Base-by-base conservation (phyloP, 2,329 filamentous ascomycete genomes). In the Sporothrix dimorphospora region DNA sequence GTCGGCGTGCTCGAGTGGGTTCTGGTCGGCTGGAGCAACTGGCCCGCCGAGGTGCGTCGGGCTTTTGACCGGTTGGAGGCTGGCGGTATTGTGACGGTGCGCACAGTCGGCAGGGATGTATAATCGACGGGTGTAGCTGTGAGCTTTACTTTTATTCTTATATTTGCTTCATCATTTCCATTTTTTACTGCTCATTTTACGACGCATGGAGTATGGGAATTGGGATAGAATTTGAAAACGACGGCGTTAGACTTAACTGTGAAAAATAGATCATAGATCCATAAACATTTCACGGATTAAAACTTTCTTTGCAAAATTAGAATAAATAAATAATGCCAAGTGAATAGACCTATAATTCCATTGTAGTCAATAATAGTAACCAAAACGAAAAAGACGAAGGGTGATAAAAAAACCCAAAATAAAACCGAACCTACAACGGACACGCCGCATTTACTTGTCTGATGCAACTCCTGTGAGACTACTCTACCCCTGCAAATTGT, bases 1-100 rank as follows among this genome's bases (percentile, higher is more conserved):
- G 94, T 97, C 0, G 94, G 94, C 1, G 83, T 86, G 1, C 79
- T 92, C 12, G 92, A 97, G 79, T 97, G 94, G 94, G 81, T 86
- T 2, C 91, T 97, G 77, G 92, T 97, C 34, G 90, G 89, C 1
- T 85, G 90, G 80, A 94, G 92, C 79, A 85, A 93, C 75, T 97
- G 93, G 93, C 87, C 93, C 1, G 81, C 84, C 71, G 90, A 95
- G 81, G 92, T 94, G 38, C 81, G 86, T 71, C 90, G 88, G 77
- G 92, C 92, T 0, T 90, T 94, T 78, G 85, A 88, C 71, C 85
- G 93, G 72, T 89, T 95, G 83, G 91, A 94, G 77, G 80, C 82
- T 7, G 82, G 76, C 6, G 77, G 76, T 7, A 68, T 75, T 8
- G 30, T n/a, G 4, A 70, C 68, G 7, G 53, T 59, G 38, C 68